Evolutionary conservation across 306 rosid genomes (phyloP), one percentile per base, ranked within the genome.

Genomic region (Elaeagnus macrophylla): DNA sequence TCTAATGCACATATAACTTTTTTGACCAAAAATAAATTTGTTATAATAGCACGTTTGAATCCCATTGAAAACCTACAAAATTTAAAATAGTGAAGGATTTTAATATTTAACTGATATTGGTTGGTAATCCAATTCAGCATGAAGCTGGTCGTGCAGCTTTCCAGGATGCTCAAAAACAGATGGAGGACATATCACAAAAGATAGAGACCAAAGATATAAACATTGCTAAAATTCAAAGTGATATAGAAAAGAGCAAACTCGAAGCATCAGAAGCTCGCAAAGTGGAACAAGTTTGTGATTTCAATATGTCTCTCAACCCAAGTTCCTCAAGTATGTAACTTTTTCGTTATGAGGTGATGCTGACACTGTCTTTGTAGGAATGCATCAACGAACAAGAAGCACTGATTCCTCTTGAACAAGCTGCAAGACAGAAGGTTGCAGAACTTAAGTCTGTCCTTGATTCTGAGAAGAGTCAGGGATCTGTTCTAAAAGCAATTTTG

Each of bases 361-460:
- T 54, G 38, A 13, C 7, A 15, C 13, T 8, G 49, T 17, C 64
- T 57, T 59, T 69, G 58, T 65, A 91, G 97, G 86, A 84, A 35
- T 72, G 81, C 66, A 70, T 78, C 54, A 78, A 66, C 64, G 81
- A 86, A 71, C 96, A 84, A 80, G 97, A 80, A 57, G 71, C 77
- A 39, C 40, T 86, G 68, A 80, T 82, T 80, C 95, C 94, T 66
- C 66, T 76, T 13, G 97, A 91, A 75, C 96, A 84, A 75, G 81
- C 75, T 74, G 89, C 97, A 41, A 86, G 97, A 62, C 97, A 84
- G 67, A 87, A 86, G 79, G 95, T 86, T 71, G 83, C 95, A n/a
- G 97, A 91, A 54, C 81, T 91, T 14, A 91, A 80, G 71, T 86
- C 93, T 54, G 67, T 76, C 64, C 58, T 78, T 76, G 97, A 91